Percentiles rank a stretch among this genome's conserved stretches.
Conservation (phyloP, 306 rosid species). For the Quercus agrifolia region DNA sequence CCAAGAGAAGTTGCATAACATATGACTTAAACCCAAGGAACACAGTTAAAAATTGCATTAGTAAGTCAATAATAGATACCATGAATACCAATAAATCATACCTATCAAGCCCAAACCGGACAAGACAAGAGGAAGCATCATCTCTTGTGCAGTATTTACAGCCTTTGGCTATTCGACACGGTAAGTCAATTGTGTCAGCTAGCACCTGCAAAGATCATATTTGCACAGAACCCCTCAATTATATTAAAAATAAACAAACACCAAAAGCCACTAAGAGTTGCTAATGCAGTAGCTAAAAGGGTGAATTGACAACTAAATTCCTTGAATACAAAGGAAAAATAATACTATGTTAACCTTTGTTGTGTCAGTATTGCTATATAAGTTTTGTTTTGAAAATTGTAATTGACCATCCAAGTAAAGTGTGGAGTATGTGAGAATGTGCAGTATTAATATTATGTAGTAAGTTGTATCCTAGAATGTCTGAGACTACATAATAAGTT, state of each 20-base stretch:
- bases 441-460: no score
- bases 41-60: constrained; percentile 14
- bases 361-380: no score
- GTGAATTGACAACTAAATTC: no score
- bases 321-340: no score
- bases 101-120: constrained; percentile 84
- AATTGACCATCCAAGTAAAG: no score
- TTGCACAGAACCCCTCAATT: constrained; percentile 19
- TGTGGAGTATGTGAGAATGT: no score
- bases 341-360: no score
- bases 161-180: constrained; percentile 98
- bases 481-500: no score
- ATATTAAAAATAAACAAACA: constrained; percentile 6
- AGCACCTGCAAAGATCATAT: constrained; percentile 64
- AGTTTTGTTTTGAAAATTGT: no score
- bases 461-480: no score
- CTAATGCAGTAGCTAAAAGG: no score
- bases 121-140: constrained; percentile 95
- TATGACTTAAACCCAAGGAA: constrained; percentile 9
- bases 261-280: neutral
- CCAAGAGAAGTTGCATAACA: neutral
- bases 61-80: constrained; percentile 9
- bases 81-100: constrained; percentile 22
- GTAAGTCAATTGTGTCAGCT: constrained; percentile 80
- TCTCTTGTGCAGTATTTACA: constrained; percentile 85